phyloP scores from a whole-genome alignment of 208 protist species.

The Trypanosoma cruzi region DNA sequence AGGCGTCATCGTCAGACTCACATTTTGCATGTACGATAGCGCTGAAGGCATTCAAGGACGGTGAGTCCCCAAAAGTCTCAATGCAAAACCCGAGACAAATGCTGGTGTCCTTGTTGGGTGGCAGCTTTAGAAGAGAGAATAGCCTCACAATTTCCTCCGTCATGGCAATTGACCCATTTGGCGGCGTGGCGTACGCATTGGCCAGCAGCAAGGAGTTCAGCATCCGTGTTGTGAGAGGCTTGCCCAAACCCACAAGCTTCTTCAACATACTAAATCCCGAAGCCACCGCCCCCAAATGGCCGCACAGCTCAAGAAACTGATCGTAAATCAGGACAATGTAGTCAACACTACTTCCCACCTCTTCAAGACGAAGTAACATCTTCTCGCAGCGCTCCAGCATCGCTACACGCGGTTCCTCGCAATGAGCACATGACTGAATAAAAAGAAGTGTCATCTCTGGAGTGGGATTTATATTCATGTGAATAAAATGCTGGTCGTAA shows the following conservation, averaged over 20 bases:
- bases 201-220: slow-evolving; percentile 87
- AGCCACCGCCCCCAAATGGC: slow-evolving; percentile 72
- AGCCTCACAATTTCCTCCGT: slow-evolving; percentile 67
- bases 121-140: slow-evolving; percentile 58
- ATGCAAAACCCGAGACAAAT: slow-evolving; percentile 54
- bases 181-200: slow-evolving; percentile 65
- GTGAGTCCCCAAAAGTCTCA: slow-evolving; percentile 45
- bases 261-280: slow-evolving; percentile 75
- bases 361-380: slow-evolving; percentile 67
- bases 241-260: slow-evolving; percentile 75
- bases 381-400: slow-evolving; percentile 63
- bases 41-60: slow-evolving; percentile 34
- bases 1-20: slow-evolving; percentile 15
- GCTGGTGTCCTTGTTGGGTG: slow-evolving; percentile 71
- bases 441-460: slow-evolving; percentile 85
- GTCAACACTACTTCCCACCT: slow-evolving; percentile 69
- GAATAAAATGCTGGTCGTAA: slow-evolving; percentile 69
- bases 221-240: slow-evolving; percentile 74
- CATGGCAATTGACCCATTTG: slow-evolving; percentile 62
- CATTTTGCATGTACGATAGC: slow-evolving; percentile 23
- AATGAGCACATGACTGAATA: slow-evolving; percentile 73
- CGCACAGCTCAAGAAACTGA: slow-evolving; percentile 83
- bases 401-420: slow-evolving; percentile 43
- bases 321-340: slow-evolving; percentile 63
- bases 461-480: slow-evolving; percentile 75